Conservation (phyloP, 306 rosid genomes). For the Calophaca sinica region DNA sequence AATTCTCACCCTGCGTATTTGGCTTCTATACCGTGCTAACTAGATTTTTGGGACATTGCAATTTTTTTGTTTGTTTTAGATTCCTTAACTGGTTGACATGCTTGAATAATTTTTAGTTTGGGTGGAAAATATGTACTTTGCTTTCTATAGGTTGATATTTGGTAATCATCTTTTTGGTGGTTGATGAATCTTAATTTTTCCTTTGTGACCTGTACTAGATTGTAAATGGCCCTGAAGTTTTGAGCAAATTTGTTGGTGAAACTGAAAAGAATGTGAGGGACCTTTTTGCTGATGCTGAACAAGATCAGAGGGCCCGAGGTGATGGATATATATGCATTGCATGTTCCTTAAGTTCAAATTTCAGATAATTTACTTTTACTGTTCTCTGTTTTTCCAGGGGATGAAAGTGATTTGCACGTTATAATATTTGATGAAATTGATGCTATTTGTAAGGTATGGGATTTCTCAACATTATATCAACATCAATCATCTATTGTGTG, state of each 20-base stretch:
- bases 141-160: conserved; percentile 41
- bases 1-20: conserved; percentile 31
- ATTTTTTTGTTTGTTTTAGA: conserved; percentile 19
- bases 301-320: conserved; percentile 87
- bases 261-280: conserved; percentile 98
- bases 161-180: conserved; percentile 35
- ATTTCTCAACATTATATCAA: conserved; percentile 45
- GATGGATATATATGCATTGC: conserved; percentile 47
- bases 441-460: conserved; percentile 94
- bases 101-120: conserved; percentile 39
- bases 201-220: conserved; percentile 59
- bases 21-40: conserved; percentile 31
- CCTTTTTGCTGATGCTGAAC: conserved; percentile 99
- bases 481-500: conserved; percentile 13
- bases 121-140: conserved; percentile 34
- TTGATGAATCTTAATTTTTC: conserved; percentile 41
- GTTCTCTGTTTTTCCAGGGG: conserved; percentile 67
- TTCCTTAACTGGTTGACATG: conserved; percentile 41
- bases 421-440: conserved; percentile 98
- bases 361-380: conserved; percentile 45
- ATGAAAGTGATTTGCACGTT: conserved; percentile 96
- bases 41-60: conserved; percentile 16
- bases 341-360: conserved; percentile 38
- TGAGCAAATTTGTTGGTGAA: conserved; percentile 98
- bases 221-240: conserved; percentile 97